Evolutionary conservation across 345 rosid genomes (phyloP), one percentile per base, ranked within the genome.

Genomic region (Iberis pinnata): DNA sequence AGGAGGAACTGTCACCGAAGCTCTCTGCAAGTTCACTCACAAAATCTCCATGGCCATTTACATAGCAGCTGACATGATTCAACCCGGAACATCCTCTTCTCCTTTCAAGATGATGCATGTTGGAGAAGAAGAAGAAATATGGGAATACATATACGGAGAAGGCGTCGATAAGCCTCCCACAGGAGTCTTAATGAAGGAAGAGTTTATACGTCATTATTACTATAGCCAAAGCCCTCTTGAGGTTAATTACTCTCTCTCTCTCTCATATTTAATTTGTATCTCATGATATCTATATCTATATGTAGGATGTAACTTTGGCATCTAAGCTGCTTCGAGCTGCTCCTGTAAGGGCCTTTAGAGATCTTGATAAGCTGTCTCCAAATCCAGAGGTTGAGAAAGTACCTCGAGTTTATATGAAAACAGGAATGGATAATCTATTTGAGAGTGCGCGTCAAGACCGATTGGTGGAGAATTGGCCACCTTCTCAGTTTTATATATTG

Each of bases 11-110:
- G 40, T 76, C 33, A 76, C 77, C 3, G 61, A 63, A n/a, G 76
- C 77, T 43, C 59, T 73, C 0, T 64, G 78, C 35, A 70, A 14
- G 25, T 71, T 75, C 50, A 25, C 70, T 0, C 8, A 58, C 18
- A 70, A 68, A 29, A 73, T 73, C 53, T 59, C 58, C 5, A 56
- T 71, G 80, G 78, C 62, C 9, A 58, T 78, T 11, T 73, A 78
- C 46, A 54, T 71, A n/a, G 76, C 68, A 0, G 78, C 80, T 4
- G 43, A 27, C 25, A 76, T 73, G 83, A 36, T 73, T 56, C 55
- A 20, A 61, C 63, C 67, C 33, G 78, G 83, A 36, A 43, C 72
- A 18, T 3, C 17, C 7, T 12, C 16, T 32, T 53, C 60, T 37
- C 5, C 61, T 2, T 22, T 6, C 37, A 5, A 12, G 9, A 31